Percentiles rank a stretch among this genome's conserved stretches.
phyloP scores from a whole-genome alignment of 2,329 filamentous ascomycete genomes.

The Fusarium penzigii region DNA sequence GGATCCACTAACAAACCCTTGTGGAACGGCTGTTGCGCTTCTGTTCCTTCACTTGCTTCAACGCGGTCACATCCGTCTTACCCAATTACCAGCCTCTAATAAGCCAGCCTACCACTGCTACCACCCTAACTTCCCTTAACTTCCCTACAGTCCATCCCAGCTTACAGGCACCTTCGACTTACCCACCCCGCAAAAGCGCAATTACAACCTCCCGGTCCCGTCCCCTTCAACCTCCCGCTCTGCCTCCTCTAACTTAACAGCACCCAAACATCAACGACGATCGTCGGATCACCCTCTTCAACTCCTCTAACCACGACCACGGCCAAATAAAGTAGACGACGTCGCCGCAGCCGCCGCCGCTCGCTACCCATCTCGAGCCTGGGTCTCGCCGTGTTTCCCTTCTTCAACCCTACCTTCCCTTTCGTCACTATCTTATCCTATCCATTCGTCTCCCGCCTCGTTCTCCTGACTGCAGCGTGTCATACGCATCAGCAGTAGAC shows the following conservation, averaged over 20 bases:
- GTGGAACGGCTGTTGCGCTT: background rate
- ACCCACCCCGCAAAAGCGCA: no score
- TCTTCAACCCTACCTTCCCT: constrained; percentile 1
- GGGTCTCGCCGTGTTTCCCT: constrained; percentile 3
- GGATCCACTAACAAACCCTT: constrained; percentile 15
- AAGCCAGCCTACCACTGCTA: no score
- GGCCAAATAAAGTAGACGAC: constrained; percentile 24
- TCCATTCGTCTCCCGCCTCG: constrained; percentile 1
- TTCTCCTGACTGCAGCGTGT: constrained; percentile 8
- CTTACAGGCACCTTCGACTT: no score
- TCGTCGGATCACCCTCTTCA: constrained; percentile 21
- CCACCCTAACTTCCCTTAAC: no score
- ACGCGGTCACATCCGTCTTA: constrained; percentile 9
- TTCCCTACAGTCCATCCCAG: no score
- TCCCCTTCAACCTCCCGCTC: constrained; percentile 30
- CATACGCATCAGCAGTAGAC: constrained; percentile 20
- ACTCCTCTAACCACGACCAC: constrained; percentile 23
- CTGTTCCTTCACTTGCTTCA: no score
- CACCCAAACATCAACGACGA: constrained; percentile 27
- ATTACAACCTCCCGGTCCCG: no score
- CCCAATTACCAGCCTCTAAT: constrained; percentile 26
- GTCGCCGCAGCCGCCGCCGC: constrained; percentile 22
- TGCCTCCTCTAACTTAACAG: constrained; percentile 26
- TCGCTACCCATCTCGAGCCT: constrained; percentile 15
- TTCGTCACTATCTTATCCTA: constrained; percentile 3